These are phyloP conservation scores for Phytopythium vexans DNA, from an alignment of 352 stramenopile species.

Conservation along the genomic window DNA sequence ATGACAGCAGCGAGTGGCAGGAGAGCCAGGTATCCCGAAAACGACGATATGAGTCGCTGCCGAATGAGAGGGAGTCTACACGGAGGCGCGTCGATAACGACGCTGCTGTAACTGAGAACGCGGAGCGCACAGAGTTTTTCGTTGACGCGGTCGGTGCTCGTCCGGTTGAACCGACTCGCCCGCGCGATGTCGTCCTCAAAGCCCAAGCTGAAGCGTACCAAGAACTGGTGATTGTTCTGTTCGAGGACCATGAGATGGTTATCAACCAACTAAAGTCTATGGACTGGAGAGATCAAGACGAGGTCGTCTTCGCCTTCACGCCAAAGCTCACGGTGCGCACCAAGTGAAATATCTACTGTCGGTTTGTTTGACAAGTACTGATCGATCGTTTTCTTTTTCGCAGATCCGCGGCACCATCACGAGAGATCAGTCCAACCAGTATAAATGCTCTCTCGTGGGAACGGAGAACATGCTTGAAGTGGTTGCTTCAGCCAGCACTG, in stretches of 20 bases:
- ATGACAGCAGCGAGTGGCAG: neutral
- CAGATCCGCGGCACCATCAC: conserved; percentile 24
- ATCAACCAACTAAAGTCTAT: conserved; percentile 27
- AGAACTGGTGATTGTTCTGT: conserved; percentile 50
- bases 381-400: conserved; percentile 3
- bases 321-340: conserved; percentile 23
- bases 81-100: conserved; percentile 2
- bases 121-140: conserved; percentile 26
- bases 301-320: conserved; percentile 10
- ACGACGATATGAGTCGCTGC: neutral
- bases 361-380: conserved; percentile 4
- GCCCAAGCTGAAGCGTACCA: conserved; percentile 56
- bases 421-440: conserved; percentile 6
- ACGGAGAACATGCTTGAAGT: conserved; percentile 31
- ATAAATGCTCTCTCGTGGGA: conserved; percentile 32
- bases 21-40: neutral
- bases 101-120: neutral
- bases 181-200: conserved; percentile 31
- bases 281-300: conserved; percentile 30
- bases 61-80: neutral
- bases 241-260: conserved; percentile 40
- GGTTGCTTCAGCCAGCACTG: conserved; percentile 18
- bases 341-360: conserved; percentile 5
- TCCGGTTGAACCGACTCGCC: conserved; percentile 14
- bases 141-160: conserved; percentile 46